These are phyloP conservation scores for Rickenella mellea DNA, from an alignment of 768 basidiomycete genomes.

Conservation along the genomic window DNA sequence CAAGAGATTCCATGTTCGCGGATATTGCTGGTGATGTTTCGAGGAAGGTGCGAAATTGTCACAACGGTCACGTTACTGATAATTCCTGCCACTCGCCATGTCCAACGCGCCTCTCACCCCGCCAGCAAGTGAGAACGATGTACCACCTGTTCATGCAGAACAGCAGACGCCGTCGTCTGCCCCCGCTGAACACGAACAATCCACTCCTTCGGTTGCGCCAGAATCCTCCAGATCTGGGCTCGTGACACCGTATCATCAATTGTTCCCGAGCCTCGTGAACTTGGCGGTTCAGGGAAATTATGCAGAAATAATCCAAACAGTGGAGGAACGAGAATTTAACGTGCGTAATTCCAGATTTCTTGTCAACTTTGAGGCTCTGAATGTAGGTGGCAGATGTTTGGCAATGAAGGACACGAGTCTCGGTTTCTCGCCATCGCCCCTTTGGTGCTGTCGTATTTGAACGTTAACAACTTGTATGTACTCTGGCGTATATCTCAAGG, in stretches of 20 bases:
- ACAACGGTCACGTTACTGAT: slow-evolving; percentile 1
- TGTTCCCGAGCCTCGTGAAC: slow-evolving; percentile 34
- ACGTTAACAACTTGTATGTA: slow-evolving; percentile 52
- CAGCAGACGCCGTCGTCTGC: slow-evolving; percentile 8
- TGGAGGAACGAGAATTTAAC: slow-evolving; percentile 44
- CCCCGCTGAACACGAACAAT: slow-evolving; percentile 3
- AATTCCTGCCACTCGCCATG: slow-evolving; percentile 25
- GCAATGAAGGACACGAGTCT: slow-evolving; percentile 28
- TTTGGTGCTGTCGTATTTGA: slow-evolving; percentile 56
- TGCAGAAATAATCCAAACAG: slow-evolving; percentile 30
- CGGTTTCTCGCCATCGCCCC: slow-evolving; percentile 49
- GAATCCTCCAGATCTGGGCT: slow-evolving; percentile 4
- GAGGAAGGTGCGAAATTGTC: no score
- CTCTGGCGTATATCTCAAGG: no score
- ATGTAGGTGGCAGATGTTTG: slow-evolving; percentile 16
- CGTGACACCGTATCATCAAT: slow-evolving; percentile 32
- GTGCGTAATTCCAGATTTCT: slow-evolving; percentile 25
- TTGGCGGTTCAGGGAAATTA: slow-evolving; percentile 36
- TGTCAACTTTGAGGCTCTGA: slow-evolving; percentile 1
- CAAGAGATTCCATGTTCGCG: slow-evolving; percentile 41
- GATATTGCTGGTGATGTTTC: background rate
- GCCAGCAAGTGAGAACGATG: slow-evolving; percentile 53
- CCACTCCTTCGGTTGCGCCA: slow-evolving; percentile 4
- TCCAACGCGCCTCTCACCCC: slow-evolving; percentile 54
- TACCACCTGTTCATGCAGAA: slow-evolving; percentile 27